Conservation (phyloP, 345 rosid species). For the Pelargonium nanum region DNA sequence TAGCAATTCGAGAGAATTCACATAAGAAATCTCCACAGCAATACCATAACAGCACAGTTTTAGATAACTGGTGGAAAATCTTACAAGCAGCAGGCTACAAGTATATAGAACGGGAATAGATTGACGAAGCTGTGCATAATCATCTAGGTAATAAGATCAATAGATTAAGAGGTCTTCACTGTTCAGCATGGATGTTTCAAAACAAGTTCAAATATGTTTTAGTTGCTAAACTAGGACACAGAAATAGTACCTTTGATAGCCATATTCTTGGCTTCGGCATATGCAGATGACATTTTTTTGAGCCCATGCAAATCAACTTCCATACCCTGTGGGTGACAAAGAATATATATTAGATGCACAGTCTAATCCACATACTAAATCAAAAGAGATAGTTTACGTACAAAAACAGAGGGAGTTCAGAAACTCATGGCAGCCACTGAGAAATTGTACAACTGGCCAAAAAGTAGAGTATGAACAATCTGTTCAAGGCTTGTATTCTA, state of each 20-base stretch:
- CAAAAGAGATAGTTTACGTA: neutral
- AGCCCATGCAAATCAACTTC: conserved; percentile 42
- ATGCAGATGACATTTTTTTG: conserved; percentile 41
- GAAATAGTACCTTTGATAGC: conserved; percentile 46
- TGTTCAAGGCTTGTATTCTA: neutral
- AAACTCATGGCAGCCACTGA: neutral
- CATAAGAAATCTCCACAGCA: too few species aligned
- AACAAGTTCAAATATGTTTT: neutral
- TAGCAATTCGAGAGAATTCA: too few species aligned
- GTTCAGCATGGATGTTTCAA: neutral
- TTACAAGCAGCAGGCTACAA: too few species aligned
- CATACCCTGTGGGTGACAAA: conserved; percentile 28
- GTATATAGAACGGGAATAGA: too few species aligned
- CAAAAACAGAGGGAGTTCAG: neutral
- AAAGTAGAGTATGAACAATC: neutral
- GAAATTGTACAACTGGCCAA: neutral
- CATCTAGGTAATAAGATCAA: neutral
- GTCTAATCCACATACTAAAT: neutral
- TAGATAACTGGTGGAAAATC: too few species aligned
- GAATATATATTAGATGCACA: neutral
- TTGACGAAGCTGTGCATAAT: neutral
- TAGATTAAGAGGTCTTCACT: neutral
- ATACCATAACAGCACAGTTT: too few species aligned
- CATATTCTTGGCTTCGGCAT: conserved; percentile 58
- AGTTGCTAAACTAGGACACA: neutral